A percentile compares a stretch with the other conserved stretches of the same genome.
Conservation (phyloP, 2,329 filamentous ascomycete genomes). For the Trichoderma sp. region DNA sequence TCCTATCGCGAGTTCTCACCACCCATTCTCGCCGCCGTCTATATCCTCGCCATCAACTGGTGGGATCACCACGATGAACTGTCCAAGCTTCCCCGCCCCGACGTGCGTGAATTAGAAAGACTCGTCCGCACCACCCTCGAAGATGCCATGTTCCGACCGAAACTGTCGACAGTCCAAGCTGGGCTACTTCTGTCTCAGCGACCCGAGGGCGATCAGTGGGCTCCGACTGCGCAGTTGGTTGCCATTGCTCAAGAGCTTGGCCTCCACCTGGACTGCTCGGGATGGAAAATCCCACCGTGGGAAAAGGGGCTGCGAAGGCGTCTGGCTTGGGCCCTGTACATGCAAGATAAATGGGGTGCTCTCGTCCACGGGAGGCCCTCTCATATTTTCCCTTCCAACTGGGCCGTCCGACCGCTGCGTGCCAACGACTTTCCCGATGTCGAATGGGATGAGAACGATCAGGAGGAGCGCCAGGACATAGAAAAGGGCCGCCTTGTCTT, state of each 20-base stretch:
- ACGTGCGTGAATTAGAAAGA: slow-evolving; percentile 70
- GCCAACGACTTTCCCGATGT: slow-evolving; percentile 71
- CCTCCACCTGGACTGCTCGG: slow-evolving; percentile 80
- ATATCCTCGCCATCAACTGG: slow-evolving; percentile 84
- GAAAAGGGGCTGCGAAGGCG: slow-evolving; percentile 81
- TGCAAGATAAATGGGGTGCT: slow-evolving; percentile 91
- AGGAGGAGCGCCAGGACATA: slow-evolving; percentile 62
- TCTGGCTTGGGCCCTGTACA: slow-evolving; percentile 86
- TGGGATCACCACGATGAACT: slow-evolving; percentile 73
- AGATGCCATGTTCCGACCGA: slow-evolving; percentile 77
- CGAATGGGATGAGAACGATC: slow-evolving; percentile 61
- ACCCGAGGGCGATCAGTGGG: slow-evolving; percentile 77
- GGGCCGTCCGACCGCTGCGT: slow-evolving; percentile 69
- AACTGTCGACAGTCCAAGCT: slow-evolving; percentile 76
- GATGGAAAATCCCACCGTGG: slow-evolving; percentile 86
- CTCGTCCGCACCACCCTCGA: slow-evolving; percentile 71
- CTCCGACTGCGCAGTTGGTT: slow-evolving; percentile 81
- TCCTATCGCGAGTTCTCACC: slow-evolving; percentile 73
- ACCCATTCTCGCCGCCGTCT: slow-evolving; percentile 74
- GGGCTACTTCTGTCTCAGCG: slow-evolving; percentile 72
- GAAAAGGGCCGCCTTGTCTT: slow-evolving; percentile 70
- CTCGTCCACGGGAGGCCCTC: slow-evolving; percentile 83
- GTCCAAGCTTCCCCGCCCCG: slow-evolving; percentile 62
- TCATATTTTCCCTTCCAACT: slow-evolving; percentile 67
- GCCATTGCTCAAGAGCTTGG: slow-evolving; percentile 85